phyloP scores from a whole-genome alignment of 768 basidiomycete genomes.

The Mrakia gelida region DNA sequence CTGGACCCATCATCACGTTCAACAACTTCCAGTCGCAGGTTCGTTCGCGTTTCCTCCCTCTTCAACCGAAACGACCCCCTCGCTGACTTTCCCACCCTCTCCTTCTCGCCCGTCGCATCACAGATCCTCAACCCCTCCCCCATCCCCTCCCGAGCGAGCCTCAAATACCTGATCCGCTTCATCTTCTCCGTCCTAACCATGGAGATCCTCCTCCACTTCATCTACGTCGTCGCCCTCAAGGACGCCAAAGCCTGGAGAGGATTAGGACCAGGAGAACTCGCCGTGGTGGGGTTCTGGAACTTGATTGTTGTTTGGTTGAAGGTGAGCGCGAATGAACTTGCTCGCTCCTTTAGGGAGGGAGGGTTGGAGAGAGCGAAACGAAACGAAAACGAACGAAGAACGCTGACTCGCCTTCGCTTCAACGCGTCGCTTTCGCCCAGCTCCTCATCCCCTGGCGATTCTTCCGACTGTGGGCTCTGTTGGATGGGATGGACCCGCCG shows the following conservation, averaged over 20 bases:
- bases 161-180: constrained; percentile 13
- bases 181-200: constrained; percentile 52
- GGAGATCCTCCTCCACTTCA: constrained; percentile 86
- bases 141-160: background rate
- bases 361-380: too few relatives aligned
- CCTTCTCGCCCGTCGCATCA: background rate
- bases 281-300: constrained; percentile 96
- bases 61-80: background rate
- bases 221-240: constrained; percentile 97
- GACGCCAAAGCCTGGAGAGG: constrained; percentile 76
- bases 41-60: background rate
- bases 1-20: constrained; percentile 92
- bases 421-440: background rate
- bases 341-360: background rate
- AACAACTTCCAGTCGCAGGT: constrained; percentile 96
- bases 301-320: constrained; percentile 94
- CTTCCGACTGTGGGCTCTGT: constrained; percentile 49
- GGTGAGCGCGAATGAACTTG: constrained; percentile 49
- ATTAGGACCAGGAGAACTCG: constrained; percentile 70
- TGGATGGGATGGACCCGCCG: constrained; percentile 84
- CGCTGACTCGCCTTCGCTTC: constrained; percentile 15
- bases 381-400: background rate
- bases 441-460: constrained; percentile 25
- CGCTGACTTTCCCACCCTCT: background rate
- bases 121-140: constrained; percentile 5